Base-by-base conservation (phyloP, 2,329 filamentous ascomycete genomes). In the Xylaria sp. region DNA sequence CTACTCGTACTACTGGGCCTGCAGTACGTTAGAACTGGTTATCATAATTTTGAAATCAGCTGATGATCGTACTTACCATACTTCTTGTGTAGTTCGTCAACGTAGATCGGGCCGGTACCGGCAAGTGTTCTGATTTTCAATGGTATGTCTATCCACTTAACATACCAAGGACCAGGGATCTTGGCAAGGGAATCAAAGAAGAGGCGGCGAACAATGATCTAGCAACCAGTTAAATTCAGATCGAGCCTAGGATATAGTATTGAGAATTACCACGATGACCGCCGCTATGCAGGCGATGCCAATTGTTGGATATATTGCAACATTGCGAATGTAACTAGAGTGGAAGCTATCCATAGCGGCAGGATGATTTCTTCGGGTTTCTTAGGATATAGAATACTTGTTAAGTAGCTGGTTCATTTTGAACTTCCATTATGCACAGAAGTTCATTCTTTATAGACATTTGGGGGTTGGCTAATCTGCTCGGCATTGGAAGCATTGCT, bases 1-100 rank as follows among this genome's bases (percentile, higher is more conserved):
- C 58, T 31, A 73, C 49, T 28, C 72, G 72, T 31, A 74, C 71
- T 14, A 73, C 52, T 8, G 71, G 69, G 11, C 73, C 72, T 72
- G 12, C 9, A 21, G 14, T 3, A 28, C 19, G 46, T 33, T 47
- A 45, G 50, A 37, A 9, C 5, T 40, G 15, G 17, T 31, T 9
- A 31, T 23, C 15, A n/a, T 46, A 14, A 19, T 28, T 46, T n/a
- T 4, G 2, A 28, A 8, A n/a, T n/a, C 43, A 23, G 53, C 12
- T 19, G 23, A 12, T 6, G 15, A 21, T 12, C 11, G 7, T 33
- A 59, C 68, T 7, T 23, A 70, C 69, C 70, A 33, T 73, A 73
- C 70, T 66, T 65, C 49, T 68, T 25, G 56, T 73, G 72, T 3
- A 73, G 47, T 2, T 53, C 17, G 4, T 73, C 71, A 12, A 73